These are phyloP conservation scores for Tolypocladium capitatum DNA, from an alignment of 2,329 filamentous ascomycete genomes.

Conservation along the genomic window DNA sequence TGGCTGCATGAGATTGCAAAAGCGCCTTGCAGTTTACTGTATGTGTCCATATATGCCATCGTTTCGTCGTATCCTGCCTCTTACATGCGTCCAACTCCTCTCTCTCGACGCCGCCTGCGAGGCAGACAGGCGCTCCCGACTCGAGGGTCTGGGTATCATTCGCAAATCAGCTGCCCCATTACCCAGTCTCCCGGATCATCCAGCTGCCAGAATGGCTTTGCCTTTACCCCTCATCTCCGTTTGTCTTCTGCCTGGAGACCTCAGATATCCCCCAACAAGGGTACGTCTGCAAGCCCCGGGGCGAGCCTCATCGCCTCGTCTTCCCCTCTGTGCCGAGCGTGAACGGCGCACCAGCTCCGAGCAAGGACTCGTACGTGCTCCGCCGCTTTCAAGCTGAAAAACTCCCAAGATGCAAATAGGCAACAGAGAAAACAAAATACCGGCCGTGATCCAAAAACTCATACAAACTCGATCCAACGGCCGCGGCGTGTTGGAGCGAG, in stretches of 20 bases:
- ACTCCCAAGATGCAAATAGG: background rate
- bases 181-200: background rate
- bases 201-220: background rate
- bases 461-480: background rate
- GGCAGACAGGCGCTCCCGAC: background rate
- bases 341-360: background rate
- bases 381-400: background rate
- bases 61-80: background rate
- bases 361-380: background rate
- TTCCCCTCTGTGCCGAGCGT: too few species aligned
- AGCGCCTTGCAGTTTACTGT: too few species aligned
- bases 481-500: background rate
- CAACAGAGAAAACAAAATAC: background rate
- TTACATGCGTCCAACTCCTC: background rate
- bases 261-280: background rate
- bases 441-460: constrained; percentile 3
- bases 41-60: background rate
- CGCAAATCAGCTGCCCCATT: background rate
- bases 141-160: background rate
- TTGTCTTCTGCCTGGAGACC: background rate
- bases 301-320: background rate
- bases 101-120: background rate
- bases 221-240: background rate
- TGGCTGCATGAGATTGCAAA: too few species aligned
- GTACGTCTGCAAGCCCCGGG: background rate